phyloP scores from a whole-genome alignment of 306 rosid species.

The Pachyrhizus erosus region DNA sequence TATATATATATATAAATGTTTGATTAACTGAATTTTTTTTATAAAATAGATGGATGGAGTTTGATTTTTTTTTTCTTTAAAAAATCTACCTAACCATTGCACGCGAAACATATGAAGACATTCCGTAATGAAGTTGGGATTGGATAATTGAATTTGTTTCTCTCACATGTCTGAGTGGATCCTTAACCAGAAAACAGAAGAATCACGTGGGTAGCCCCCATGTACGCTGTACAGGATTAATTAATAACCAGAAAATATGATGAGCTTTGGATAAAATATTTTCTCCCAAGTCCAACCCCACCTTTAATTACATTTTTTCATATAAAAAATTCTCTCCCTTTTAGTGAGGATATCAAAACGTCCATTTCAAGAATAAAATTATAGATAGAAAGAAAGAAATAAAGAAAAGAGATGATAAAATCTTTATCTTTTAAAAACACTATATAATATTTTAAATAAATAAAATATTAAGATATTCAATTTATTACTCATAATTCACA shows the following conservation, averaged over 20 bases:
- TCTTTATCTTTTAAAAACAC: too few relatives aligned
- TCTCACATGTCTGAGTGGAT: not conserved
- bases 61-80: too few relatives aligned
- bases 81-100: too few relatives aligned
- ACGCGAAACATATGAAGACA: too few relatives aligned
- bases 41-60: too few relatives aligned
- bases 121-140: not conserved
- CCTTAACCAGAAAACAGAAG: not conserved
- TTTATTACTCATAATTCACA: too few relatives aligned
- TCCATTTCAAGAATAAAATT: not conserved
- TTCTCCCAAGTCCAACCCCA: not conserved
- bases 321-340: not conserved
- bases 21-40: too few relatives aligned
- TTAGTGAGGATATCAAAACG: not conserved
- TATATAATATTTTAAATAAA: too few relatives aligned
- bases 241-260: too few relatives aligned
- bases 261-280: not conserved
- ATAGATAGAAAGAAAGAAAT: not conserved
- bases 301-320: not conserved
- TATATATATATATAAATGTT: too few relatives aligned
- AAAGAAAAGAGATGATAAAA: too few relatives aligned
- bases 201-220: slow-evolving; percentile 16
- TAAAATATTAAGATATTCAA: too few relatives aligned
- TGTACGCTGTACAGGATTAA: not conserved
- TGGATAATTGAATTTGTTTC: not conserved